Conservation (phyloP, 208 protist genomes). For the Phytomonas francai region DNA sequence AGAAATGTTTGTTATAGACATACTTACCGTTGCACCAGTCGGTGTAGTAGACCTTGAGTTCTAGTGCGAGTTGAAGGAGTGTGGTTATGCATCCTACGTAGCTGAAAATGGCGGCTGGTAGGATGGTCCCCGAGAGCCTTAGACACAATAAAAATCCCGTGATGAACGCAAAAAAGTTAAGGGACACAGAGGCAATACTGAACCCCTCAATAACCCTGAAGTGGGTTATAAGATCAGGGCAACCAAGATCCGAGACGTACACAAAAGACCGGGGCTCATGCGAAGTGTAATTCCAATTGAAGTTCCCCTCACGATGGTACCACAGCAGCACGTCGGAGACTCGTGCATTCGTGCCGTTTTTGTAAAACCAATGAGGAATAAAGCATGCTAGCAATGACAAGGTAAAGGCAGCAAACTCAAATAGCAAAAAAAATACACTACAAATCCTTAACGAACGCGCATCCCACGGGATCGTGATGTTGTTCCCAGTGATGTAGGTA, state of each 20-base stretch:
- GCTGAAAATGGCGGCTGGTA: slow-evolving; percentile 39
- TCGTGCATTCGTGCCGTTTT: slow-evolving; percentile 29
- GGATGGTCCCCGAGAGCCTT: slow-evolving; percentile 24
- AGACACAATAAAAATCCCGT: slow-evolving; percentile 46
- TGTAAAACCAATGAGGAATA: slow-evolving; percentile 74
- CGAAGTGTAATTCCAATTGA: slow-evolving; percentile 35
- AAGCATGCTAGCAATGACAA: slow-evolving; percentile 45
- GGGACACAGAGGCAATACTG: slow-evolving; percentile 41
- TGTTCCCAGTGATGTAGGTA: slow-evolving; percentile 39
- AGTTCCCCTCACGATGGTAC: slow-evolving; percentile 26
- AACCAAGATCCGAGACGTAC: slow-evolving; percentile 31
- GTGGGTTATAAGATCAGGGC: slow-evolving; percentile 19
- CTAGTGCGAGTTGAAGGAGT: slow-evolving; percentile 39
- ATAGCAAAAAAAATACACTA: slow-evolving; percentile 32
- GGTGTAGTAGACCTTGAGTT: slow-evolving; percentile 59
- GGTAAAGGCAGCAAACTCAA: slow-evolving; percentile 43
- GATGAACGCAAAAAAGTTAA: slow-evolving; percentile 23
- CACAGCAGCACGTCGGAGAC: slow-evolving; percentile 59
- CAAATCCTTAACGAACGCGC: slow-evolving; percentile 37
- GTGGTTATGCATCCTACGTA: slow-evolving; percentile 26
- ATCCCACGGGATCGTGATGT: slow-evolving; percentile 39
- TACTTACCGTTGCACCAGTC: slow-evolving; percentile 45
- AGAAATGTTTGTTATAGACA: slow-evolving; percentile 41
- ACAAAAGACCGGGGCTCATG: slow-evolving; percentile 15
- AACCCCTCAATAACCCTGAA: slow-evolving; percentile 46